Percentiles rank a stretch among this genome's conserved stretches.
Evolutionary conservation across 345 rosid genomes (phyloP).

Genomic region (Citrus mangshanensis): DNA sequence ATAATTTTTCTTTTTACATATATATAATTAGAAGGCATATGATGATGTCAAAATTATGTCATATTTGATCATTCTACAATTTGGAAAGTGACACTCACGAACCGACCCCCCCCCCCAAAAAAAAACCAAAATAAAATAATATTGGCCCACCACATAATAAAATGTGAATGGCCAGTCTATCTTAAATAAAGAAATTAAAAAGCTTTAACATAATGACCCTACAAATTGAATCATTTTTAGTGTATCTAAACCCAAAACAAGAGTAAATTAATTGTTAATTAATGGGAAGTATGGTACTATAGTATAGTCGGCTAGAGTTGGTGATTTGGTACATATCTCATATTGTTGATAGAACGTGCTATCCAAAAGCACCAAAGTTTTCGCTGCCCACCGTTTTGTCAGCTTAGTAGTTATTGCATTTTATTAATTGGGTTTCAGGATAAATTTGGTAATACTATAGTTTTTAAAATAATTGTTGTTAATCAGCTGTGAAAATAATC

Average conservation of each 20-base stretch:
- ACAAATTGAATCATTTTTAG: no score
- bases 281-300: background rate
- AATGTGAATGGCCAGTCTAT: no score
- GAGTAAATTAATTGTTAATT: no score
- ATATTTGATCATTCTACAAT: background rate
- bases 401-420: no score
- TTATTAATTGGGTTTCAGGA: no score
- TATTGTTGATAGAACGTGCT: background rate
- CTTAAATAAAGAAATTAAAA: background rate
- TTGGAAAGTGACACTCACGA: constrained; percentile 1
- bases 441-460: no score
- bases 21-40: background rate
- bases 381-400: background rate
- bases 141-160: background rate
- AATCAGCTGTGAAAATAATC: no score
- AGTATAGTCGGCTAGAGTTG: background rate
- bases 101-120: background rate
- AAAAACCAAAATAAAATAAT: background rate
- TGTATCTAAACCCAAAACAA: no score
- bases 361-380: background rate
- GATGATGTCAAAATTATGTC: background rate
- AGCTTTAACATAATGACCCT: no score
- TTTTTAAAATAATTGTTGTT: no score
- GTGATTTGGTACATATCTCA: background rate
- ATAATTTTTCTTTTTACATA: no score